Evolutionary conservation across 1,139 yeast species (phyloP), one percentile per base, ranked within the genome.

Genomic region (Candida dubliniensis): DNA sequence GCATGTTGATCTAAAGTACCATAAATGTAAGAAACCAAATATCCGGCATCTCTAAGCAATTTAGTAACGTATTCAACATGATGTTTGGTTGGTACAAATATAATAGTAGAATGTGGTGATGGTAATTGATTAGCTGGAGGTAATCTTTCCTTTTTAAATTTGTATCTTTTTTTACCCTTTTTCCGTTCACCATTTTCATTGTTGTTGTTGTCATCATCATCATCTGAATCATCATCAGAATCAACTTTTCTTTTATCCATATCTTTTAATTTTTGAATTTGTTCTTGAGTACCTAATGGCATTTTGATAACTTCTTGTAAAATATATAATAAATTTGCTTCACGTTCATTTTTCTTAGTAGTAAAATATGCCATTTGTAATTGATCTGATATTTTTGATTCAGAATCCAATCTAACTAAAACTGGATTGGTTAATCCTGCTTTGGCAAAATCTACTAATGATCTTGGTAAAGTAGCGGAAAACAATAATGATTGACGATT

Each of bases 1-100:
- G 99, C 99, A 53, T 84, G 84, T 62, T 93, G 99, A 63, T 93
- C 99, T 50, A 93, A 76, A 0, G 97, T 79, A 66, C 99, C 99
- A 61, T 93, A 95, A 52, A 93, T 88, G 57, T 83, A 90, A 2
- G 98, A 87, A 1, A 81, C 87, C 9, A 93, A 82, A 63, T 87
- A 93, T 1, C 97, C 98, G 23, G 89, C 82, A 34, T 80, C 82
- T 55, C 77, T 80, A 47, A 93, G 70, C 46, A 93, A 63, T 7
- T 71, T 74, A 1, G 95, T 75, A 40, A 93, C 74, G 60, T 90
- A 95, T 64, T 93, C 99, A 26, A 93, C 99, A 66, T 93, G 99
- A 68, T 93, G 99, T 66, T 91, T 87, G 0, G 99, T 93, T 36
- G 99, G 99, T 6, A 89, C 97, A 57, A 93, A 95, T 3, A 95